Base-by-base conservation (phyloP, 1,284 basidiomycete genomes). In the Rhodotorula sp. region DNA sequence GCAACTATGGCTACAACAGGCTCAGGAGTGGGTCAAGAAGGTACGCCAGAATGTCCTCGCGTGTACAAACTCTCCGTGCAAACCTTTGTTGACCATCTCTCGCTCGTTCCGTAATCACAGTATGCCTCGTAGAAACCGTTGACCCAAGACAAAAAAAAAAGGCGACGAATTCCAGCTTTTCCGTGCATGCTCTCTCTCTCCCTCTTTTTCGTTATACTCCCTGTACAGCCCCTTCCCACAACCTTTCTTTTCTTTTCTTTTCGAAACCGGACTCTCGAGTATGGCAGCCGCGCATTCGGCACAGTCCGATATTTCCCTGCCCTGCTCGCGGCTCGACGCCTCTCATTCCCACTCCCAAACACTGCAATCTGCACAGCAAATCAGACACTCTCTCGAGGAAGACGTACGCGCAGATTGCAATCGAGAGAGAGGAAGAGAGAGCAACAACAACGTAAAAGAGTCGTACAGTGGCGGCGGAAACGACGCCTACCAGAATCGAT, bases 1-100 rank as follows among this genome's bases (percentile, higher is more conserved):
- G 34, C 34, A 57, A 62, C 55, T 52, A 16, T n/a, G 15, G 5
- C n/a, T 21, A 8, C 23, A 18, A 26, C 66, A 77, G 70, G 77
- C 76, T 8, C 77, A 77, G 60, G 76, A 76, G 49, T 77, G 74
- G 75, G 77, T 76, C 52, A 73, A 77, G 69, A 78, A 78, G 74
- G 77, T 77, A 23, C 21, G 74, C 45, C 19, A 10, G 21, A 19
- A 15, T 47, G n/a, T 21, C 7, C 18, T 15, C 45, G 8, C 43
- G 16, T 5, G 43, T 19, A 8, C n/a, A 26, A 3, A 8, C 16
- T 38, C 38, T 18, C 10, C 15, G 15, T 2, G 26, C 21, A 19
- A 45, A 18, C n/a, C 5, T 4, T 12, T 8, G 14, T 49, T 62
- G 18, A 5, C 60, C 38, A 8, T 21, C n/a, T 14, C 60, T 31